These are phyloP conservation scores for Aspergillus heteromorphus DNA, from an alignment of 495 filamentous ascomycete species.

Conservation along the genomic window DNA sequence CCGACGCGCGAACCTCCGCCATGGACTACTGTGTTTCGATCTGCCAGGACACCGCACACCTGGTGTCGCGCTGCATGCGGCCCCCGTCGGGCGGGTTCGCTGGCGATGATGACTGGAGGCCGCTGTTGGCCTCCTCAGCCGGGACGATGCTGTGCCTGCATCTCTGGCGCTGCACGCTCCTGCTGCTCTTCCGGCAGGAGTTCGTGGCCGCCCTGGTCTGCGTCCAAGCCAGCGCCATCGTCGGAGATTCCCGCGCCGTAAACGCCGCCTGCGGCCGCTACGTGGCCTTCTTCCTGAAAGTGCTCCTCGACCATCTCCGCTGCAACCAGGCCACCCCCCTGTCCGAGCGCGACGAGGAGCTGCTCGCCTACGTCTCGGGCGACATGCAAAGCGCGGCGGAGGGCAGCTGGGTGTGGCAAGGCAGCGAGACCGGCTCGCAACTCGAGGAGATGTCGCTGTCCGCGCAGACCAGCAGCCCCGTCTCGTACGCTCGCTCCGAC, in stretches of 20 bases:
- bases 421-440: constrained; percentile 48
- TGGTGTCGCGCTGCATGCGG: constrained; percentile 62
- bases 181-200: constrained; percentile 68
- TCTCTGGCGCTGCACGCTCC: constrained; percentile 82
- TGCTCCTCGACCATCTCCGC: constrained; percentile 53
- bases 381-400: constrained; percentile 84
- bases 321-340: constrained; percentile 43
- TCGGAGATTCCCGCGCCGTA: constrained; percentile 63
- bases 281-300: constrained; percentile 73
- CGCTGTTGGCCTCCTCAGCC: constrained; percentile 48
- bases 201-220: constrained; percentile 68
- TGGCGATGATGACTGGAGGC: constrained; percentile 40
- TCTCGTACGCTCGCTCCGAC: constrained; percentile 1
- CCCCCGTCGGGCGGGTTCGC: constrained; percentile 15
- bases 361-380: constrained; percentile 80
- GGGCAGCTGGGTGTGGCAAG: constrained; percentile 82
- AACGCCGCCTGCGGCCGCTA: constrained; percentile 79
- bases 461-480: constrained; percentile 9
- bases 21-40: constrained; percentile 71
- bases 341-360: constrained; percentile 79
- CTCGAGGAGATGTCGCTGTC: constrained; percentile 28
- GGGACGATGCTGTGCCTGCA: constrained; percentile 73
- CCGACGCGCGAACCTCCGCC: constrained; percentile 59
- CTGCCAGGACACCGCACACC: constrained; percentile 68
- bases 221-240: constrained; percentile 60